Percentiles rank a stretch among this genome's conserved stretches.
Conservation (phyloP, 352 stramenopile genomes). For the Pythium rishiriense region DNA sequence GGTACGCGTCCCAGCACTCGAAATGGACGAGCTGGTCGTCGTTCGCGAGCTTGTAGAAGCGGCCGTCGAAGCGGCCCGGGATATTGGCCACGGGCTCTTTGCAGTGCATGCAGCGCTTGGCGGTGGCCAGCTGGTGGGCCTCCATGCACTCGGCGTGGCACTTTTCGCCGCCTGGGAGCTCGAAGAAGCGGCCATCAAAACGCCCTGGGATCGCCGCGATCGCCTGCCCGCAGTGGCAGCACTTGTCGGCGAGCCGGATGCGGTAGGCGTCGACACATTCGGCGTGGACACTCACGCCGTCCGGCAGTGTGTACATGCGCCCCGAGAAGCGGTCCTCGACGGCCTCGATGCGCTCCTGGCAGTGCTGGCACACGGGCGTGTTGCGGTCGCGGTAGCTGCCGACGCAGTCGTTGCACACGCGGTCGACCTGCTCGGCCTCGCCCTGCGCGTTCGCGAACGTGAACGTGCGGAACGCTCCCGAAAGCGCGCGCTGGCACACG, state of each 20-base stretch:
- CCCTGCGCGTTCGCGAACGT: conserved; percentile 17
- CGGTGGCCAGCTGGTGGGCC: conserved; percentile 65
- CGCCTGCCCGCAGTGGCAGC: conserved; percentile 72
- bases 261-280: conserved; percentile 89
- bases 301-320: conserved; percentile 74
- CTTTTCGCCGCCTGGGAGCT: conserved; percentile 63
- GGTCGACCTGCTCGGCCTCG: conserved; percentile 48
- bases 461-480: conserved; percentile 39
- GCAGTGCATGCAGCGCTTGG: conserved; percentile 75
- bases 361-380: conserved; percentile 75
- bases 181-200: conserved; percentile 84
- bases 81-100: conserved; percentile 70
- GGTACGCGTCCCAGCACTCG: conserved; percentile 85
- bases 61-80: conserved; percentile 66
- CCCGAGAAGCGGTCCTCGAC: conserved; percentile 75
- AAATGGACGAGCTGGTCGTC: conserved; percentile 72
- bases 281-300: conserved; percentile 74
- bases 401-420: conserved; percentile 81
- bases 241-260: conserved; percentile 79
- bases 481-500: conserved; percentile 35
- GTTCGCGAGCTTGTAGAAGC: conserved; percentile 82
- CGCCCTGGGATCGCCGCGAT: conserved; percentile 72
- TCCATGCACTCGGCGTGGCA: conserved; percentile 87
- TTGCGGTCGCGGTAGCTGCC: conserved; percentile 73
- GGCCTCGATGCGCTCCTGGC: conserved; percentile 72